These are phyloP conservation scores for Huntiella omanensis DNA, from an alignment of 2,329 filamentous ascomycete genomes.

Conservation along the genomic window DNA sequence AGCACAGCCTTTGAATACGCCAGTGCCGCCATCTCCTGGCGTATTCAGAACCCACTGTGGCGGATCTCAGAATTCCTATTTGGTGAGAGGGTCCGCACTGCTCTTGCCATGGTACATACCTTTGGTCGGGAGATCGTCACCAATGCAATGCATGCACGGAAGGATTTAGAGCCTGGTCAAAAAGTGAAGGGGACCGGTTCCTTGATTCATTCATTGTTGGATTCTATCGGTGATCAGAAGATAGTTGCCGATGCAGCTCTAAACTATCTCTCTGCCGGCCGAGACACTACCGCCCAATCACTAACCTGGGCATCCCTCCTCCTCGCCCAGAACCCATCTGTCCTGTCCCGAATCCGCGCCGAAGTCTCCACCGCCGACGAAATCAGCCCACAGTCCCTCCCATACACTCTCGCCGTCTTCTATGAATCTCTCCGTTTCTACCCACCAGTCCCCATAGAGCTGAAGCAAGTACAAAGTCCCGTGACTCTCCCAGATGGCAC, in stretches of 20 bases:
- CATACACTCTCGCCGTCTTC: constrained; percentile 42
- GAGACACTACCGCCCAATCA: constrained; percentile 46
- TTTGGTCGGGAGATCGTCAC: constrained; percentile 40
- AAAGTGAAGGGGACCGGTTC: constrained; percentile 21
- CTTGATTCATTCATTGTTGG: constrained; percentile 40
- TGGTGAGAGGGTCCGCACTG: constrained; percentile 27
- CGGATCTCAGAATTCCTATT: constrained; percentile 36
- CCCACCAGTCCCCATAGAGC: constrained; percentile 46
- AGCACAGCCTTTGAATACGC: constrained; percentile 42
- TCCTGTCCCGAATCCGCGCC: constrained; percentile 22
- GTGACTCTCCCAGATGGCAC: constrained; percentile 42
- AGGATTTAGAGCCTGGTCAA: constrained; percentile 7
- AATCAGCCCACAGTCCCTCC: constrained; percentile 19
- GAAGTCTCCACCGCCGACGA: constrained; percentile 20
- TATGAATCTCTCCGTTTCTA: constrained; percentile 43
- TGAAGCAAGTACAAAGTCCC: constrained; percentile 36
- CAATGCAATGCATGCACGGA: constrained; percentile 28
- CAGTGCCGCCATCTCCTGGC: constrained; percentile 37
- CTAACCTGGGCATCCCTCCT: constrained; percentile 46
- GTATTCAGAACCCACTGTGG: constrained; percentile 50
- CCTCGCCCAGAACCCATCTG: constrained; percentile 31
- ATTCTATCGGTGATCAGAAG: constrained; percentile 33
- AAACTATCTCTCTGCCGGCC: constrained; percentile 45
- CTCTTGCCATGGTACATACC: constrained; percentile 29
- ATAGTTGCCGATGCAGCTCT: constrained; percentile 44